A percentile compares a stretch with the other conserved stretches of the same genome.
These are phyloP conservation scores for Warburgia ugandensis DNA, from an alignment of 164 flowering plant genomes.

Conservation along the genomic window DNA sequence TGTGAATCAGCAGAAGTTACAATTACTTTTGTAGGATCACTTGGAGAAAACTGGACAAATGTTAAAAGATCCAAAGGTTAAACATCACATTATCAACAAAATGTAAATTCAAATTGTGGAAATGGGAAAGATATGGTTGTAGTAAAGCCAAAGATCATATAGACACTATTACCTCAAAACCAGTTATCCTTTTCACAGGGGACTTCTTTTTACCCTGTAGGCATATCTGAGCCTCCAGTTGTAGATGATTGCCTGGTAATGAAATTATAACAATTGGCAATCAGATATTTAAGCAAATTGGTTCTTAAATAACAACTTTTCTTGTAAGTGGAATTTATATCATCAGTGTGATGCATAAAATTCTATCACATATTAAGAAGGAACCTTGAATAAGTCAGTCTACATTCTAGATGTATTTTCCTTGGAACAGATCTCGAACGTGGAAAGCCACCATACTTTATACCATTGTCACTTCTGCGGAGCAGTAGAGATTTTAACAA, in stretches of 20 bases:
- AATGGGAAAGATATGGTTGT: neutral
- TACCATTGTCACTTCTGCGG: no score
- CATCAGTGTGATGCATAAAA: no score
- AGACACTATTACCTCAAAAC: constrained; percentile 53
- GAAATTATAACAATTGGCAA: no score
- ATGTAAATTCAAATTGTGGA: neutral
- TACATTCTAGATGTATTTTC: no score
- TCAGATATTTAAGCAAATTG: neutral
- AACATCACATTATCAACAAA: neutral
- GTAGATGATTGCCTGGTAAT: constrained; percentile 46
- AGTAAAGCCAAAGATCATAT: neutral
- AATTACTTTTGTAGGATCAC: constrained; percentile 49
- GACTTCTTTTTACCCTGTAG: constrained; percentile 65
- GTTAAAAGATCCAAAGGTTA: neutral
- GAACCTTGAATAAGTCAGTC: no score
- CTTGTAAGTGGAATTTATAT: no score
- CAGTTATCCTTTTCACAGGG: constrained; percentile 55
- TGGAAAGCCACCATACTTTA: no score
- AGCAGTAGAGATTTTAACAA: no score
- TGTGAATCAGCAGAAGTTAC: constrained; percentile 76
- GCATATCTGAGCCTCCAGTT: constrained; percentile 38
- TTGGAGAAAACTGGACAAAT: constrained; percentile 53
- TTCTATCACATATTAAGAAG: no score
- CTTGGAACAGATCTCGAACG: no score
- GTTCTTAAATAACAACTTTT: no score